Percentiles rank a stretch among this genome's conserved stretches.
These are phyloP conservation scores for Ramichloridium luteum DNA, from an alignment of 2,329 filamentous ascomycete genomes.

Conservation along the genomic window DNA sequence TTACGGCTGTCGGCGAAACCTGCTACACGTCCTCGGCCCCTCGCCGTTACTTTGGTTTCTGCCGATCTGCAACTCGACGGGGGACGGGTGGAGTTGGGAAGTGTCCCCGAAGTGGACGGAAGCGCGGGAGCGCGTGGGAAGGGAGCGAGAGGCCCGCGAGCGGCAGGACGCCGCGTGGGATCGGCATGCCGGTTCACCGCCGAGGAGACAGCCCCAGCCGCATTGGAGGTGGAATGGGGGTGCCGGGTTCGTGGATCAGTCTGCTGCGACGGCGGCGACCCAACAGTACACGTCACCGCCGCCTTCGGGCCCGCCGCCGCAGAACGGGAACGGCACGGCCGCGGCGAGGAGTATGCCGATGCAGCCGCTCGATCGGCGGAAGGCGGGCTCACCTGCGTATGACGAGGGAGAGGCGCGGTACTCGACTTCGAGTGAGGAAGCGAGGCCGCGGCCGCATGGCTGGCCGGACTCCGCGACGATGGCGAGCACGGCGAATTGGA, in stretches of 20 bases:
- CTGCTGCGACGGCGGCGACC: conserved; percentile 5
- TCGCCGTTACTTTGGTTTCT: conserved; percentile 62
- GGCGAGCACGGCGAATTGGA: conserved; percentile 31
- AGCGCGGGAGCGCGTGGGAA: conserved; percentile 44
- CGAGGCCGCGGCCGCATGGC: neutral
- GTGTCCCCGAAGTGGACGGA: conserved; percentile 66
- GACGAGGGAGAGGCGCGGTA: conserved; percentile 17
- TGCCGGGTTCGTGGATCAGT: conserved; percentile 26
- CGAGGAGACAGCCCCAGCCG: conserved; percentile 6
- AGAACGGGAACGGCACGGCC: conserved; percentile 24
- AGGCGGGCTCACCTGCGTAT: conserved; percentile 4
- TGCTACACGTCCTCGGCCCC: conserved; percentile 70
- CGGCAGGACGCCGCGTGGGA: conserved; percentile 15
- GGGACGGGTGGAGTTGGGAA: conserved; percentile 93
- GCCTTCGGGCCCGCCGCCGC: conserved; percentile 6
- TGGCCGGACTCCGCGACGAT: too few species aligned
- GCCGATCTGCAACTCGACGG: conserved; percentile 72
- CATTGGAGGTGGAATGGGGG: conserved; percentile 20
- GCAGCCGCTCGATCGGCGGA: conserved; percentile 28
- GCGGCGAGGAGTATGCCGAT: conserved; percentile 27
- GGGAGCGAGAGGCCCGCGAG: conserved; percentile 35
- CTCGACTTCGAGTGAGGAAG: neutral
- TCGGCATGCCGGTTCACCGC: conserved; percentile 7
- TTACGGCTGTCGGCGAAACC: conserved; percentile 68
- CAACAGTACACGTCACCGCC: conserved; percentile 4